Conservation (phyloP, 164 flowering plant species). For the Macadamia integrifolia region DNA sequence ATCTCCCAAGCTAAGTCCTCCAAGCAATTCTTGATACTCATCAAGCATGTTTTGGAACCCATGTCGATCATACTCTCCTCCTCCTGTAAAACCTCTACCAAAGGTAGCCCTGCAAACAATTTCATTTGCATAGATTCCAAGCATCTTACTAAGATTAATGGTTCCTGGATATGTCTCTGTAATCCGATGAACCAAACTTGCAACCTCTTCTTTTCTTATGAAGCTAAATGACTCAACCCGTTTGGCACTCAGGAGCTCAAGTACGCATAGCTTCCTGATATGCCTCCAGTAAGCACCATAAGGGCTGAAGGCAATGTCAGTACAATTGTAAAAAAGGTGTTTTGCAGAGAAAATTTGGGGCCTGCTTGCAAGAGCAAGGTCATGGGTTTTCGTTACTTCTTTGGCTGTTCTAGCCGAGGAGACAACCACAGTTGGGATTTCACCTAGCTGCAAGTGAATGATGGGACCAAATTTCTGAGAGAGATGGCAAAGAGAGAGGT, state of each 20-base stretch:
- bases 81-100: too few species aligned
- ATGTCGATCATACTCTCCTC: conserved; percentile 38
- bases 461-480: conserved; percentile 45
- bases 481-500: conserved; percentile 32
- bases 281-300: too few species aligned
- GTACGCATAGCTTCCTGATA: too few species aligned
- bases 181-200: conserved; percentile 26
- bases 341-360: too few species aligned
- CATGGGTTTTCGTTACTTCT: too few species aligned
- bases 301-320: too few species aligned
- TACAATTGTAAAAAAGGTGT: too few species aligned
- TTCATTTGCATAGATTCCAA: conserved; percentile 31
- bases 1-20: too few species aligned
- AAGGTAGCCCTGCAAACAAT: conserved; percentile 44
- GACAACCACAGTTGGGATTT: conserved; percentile 42
- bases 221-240: conserved; percentile 38
- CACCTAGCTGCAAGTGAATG: conserved; percentile 41
- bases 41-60: conserved; percentile 46
- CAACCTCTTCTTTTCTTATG: conserved; percentile 51
- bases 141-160: conserved; percentile 26
- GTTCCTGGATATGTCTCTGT: conserved; percentile 17
- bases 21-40: conserved; percentile 40
- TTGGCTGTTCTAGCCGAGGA: conserved; percentile 53
- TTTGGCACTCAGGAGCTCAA: conserved; percentile 42
- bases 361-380: too few species aligned